Conservation (phyloP, 768 basidiomycete genomes). For the Xerocomellus dryophilus region DNA sequence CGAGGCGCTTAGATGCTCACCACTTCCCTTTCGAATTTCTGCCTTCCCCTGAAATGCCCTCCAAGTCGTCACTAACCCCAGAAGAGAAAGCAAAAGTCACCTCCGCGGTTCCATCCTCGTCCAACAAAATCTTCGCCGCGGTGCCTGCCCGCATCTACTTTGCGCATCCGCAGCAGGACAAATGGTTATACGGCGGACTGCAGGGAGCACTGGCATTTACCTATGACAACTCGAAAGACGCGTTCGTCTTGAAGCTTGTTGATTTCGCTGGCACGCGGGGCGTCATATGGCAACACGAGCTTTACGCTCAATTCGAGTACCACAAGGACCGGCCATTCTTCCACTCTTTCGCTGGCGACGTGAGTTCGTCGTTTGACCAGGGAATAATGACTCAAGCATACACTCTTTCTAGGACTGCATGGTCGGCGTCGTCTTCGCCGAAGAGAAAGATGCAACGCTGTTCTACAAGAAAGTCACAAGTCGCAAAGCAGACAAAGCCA, state of each 20-base stretch:
- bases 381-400: not conserved
- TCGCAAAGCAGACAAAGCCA: conserved; percentile 58
- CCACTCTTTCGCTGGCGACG: conserved; percentile 90
- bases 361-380: conserved; percentile 44
- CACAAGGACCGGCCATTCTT: conserved; percentile 85
- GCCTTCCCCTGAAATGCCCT: conserved; percentile 53
- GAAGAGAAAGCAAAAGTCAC: conserved; percentile 82
- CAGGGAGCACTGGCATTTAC: conserved; percentile 82
- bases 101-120: conserved; percentile 49
- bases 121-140: conserved; percentile 78
- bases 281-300: conserved; percentile 89
- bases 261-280: conserved; percentile 83
- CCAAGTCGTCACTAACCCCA: conserved; percentile 63
- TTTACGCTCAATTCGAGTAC: conserved; percentile 81
- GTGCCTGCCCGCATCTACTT: conserved; percentile 87
- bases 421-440: conserved; percentile 88
- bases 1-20: conserved; percentile 3
- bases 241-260: conserved; percentile 70
- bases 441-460: conserved; percentile 78
- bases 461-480: conserved; percentile 81
- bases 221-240: conserved; percentile 54
- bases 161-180: conserved; percentile 69
- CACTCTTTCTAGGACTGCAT: conserved; percentile 64
- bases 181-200: conserved; percentile 86
- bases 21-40: not conserved